Percentiles rank a stretch among this genome's conserved stretches.
Evolutionary conservation across 768 basidiomycete species (phyloP).

Genomic region (Leccinum ochraceum): DNA sequence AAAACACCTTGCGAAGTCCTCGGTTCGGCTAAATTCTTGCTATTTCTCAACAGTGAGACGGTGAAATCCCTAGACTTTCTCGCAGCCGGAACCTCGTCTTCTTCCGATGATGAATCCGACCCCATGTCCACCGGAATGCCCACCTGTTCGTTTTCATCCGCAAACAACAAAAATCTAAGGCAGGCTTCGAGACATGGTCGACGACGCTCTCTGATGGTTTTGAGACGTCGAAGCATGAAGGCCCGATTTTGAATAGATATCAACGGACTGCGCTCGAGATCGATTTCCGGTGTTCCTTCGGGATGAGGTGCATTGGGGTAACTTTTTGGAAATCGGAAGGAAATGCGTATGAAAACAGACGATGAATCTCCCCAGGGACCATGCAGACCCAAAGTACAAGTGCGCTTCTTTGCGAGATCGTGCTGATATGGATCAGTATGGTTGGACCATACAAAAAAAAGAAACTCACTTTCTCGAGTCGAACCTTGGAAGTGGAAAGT

Average conservation of each 20-base stretch:
- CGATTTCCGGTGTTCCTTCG: constrained; percentile 68
- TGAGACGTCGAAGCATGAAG: constrained; percentile 75
- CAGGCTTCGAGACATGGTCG: constrained; percentile 86
- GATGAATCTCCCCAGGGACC: constrained; percentile 91
- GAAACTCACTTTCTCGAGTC: constrained; percentile 73
- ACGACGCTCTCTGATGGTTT: constrained; percentile 66
- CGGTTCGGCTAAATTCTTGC: constrained; percentile 82
- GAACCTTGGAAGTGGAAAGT: constrained; percentile 68
- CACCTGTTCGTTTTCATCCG: constrained; percentile 55
- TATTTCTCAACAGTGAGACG: constrained; percentile 55
- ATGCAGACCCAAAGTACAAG: constrained; percentile 82
- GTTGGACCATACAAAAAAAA: background rate
- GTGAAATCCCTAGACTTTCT: constrained; percentile 51
- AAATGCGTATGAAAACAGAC: constrained; percentile 83
- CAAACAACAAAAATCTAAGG: constrained; percentile 76
- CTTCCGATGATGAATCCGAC: constrained; percentile 68
- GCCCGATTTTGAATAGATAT: constrained; percentile 78
- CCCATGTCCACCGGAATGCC: constrained; percentile 43
- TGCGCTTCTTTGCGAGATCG: constrained; percentile 70
- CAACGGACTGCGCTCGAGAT: constrained; percentile 80
- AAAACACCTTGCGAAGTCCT: constrained; percentile 87
- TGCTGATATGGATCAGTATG: constrained; percentile 42
- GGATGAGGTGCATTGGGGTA: constrained; percentile 72
- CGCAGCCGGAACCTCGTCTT: constrained; percentile 49
- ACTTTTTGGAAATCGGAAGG: constrained; percentile 83